A percentile compares a stretch with the other conserved stretches of the same genome.
These are phyloP conservation scores for Kwoniella bestiolae DNA, from an alignment of 768 basidiomycete species.

Conservation along the genomic window DNA sequence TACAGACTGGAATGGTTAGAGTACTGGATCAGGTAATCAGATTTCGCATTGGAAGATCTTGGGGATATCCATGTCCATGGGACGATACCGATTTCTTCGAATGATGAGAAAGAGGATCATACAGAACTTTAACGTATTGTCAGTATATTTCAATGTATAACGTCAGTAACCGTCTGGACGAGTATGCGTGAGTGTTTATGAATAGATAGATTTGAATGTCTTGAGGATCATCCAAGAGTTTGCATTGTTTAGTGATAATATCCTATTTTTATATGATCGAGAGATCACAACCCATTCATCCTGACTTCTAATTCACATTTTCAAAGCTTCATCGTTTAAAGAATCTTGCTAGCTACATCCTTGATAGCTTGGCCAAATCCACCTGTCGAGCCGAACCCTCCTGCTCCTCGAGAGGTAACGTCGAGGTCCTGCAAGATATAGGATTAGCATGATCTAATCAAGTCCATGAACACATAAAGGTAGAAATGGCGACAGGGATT, in stretches of 20 bases:
- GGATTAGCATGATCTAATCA: too few species aligned
- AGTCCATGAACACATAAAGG: too few species aligned
- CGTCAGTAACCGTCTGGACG: neutral
- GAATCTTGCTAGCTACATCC: constrained; percentile 20
- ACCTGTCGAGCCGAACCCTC: constrained; percentile 95
- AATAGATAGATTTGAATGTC: neutral
- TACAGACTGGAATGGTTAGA: constrained; percentile 5
- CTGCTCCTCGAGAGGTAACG: constrained; percentile 77
- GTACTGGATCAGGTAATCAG: neutral
- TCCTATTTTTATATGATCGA: neutral
- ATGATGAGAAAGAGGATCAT: too few species aligned
- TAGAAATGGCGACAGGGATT: constrained; percentile 11
- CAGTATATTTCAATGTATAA: neutral
- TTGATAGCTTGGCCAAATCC: constrained; percentile 61
- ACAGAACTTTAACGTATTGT: too few species aligned
- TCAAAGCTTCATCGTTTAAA: neutral
- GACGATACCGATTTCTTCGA: neutral
- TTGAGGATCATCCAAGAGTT: neutral
- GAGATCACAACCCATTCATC: neutral
- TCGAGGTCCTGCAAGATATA: constrained; percentile 88
- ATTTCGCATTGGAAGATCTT: constrained; percentile 4
- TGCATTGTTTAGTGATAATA: constrained; percentile 1
- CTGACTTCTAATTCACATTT: neutral
- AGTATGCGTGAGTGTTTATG: neutral
- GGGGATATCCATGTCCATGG: too few species aligned